Conservation (phyloP, 1,139 yeast species). For the Magnusiomyces magnusii region DNA sequence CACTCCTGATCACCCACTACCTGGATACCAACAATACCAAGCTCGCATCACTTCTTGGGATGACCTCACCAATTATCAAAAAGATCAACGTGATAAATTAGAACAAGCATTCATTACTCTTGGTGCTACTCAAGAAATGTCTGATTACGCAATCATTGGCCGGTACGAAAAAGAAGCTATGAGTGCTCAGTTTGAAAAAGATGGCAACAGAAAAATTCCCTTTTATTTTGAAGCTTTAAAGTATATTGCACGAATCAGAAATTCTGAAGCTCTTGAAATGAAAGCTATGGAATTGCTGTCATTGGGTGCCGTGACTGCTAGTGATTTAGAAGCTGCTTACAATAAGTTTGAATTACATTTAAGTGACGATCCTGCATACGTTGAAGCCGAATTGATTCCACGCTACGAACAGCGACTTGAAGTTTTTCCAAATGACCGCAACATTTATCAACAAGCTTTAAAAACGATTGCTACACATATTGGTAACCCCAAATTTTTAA, state of each 20-base stretch:
- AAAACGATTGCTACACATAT: conserved; percentile 21
- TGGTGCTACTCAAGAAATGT: conserved; percentile 52
- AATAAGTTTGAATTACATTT: conserved; percentile 38
- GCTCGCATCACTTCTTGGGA: neutral
- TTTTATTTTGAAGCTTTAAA: conserved; percentile 62
- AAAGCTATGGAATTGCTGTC: conserved; percentile 47
- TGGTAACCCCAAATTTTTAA: conserved; percentile 38
- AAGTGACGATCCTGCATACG: conserved; percentile 10
- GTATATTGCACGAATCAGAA: conserved; percentile 41
- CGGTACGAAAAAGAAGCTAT: too few relatives aligned
- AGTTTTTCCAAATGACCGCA: conserved; percentile 15
- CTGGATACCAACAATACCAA: neutral
- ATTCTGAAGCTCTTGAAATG: conserved; percentile 42
- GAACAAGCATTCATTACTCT: conserved; percentile 27
- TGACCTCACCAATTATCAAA: neutral
- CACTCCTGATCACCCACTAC: neutral
- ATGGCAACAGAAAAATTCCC: conserved; percentile 49
- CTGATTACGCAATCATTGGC: conserved; percentile 52
- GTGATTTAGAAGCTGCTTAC: conserved; percentile 53
- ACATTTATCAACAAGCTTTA: conserved; percentile 19
- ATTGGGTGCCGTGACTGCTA: conserved; percentile 54
- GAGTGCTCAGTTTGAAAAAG: conserved; percentile 27
- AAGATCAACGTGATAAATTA: neutral
- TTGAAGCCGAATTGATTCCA: conserved; percentile 26
- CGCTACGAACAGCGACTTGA: conserved; percentile 19